A percentile compares a stretch with the other conserved stretches of the same genome.
Conservation (phyloP, 2,329 filamentous ascomycete species). For the Ophiobolus disseminans region DNA sequence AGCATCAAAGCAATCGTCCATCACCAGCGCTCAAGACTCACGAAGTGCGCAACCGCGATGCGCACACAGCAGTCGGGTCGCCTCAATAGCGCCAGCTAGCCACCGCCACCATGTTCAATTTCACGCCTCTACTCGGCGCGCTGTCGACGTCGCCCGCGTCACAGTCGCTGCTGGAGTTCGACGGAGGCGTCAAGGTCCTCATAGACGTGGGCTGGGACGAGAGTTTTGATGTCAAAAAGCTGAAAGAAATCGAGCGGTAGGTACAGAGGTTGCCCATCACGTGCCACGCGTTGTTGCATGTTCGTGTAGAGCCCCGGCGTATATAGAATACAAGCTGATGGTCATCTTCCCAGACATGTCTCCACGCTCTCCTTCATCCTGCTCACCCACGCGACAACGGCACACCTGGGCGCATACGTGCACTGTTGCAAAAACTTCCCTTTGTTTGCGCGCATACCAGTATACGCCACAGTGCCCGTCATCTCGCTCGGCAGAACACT, state of each 20-base stretch:
- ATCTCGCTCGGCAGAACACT: constrained; percentile 91
- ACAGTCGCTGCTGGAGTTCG: constrained; percentile 94
- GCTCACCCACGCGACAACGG: constrained; percentile 89
- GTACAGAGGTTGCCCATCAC: constrained; percentile 15
- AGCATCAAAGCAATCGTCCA: constrained; percentile 7
- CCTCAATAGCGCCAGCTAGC: constrained; percentile 2
- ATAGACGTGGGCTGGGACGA: constrained; percentile 98
- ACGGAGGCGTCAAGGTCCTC: constrained; percentile 94
- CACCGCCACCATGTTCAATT: constrained; percentile 80
- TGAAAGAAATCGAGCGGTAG: constrained; percentile 90
- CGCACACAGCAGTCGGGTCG: constrained; percentile 6
- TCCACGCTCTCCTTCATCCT: constrained; percentile 92
- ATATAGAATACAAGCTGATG: constrained; percentile 28
- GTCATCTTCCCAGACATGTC: constrained; percentile 68
- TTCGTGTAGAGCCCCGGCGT: constrained; percentile 16
- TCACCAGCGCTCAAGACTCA: constrained; percentile 1
- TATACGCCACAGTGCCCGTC: constrained; percentile 93
- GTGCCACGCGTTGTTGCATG: too few species aligned
- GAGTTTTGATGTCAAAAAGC: constrained; percentile 79
- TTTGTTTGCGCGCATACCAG: constrained; percentile 86
- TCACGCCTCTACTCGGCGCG: constrained; percentile 89
- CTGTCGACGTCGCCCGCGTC: constrained; percentile 86
- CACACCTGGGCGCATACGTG: constrained; percentile 90
- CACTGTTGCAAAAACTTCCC: constrained; percentile 98
- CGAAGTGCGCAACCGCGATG: constrained; percentile 9